Base-by-base conservation (phyloP, 305 asterid genomes). In the Coffea humblotiana region DNA sequence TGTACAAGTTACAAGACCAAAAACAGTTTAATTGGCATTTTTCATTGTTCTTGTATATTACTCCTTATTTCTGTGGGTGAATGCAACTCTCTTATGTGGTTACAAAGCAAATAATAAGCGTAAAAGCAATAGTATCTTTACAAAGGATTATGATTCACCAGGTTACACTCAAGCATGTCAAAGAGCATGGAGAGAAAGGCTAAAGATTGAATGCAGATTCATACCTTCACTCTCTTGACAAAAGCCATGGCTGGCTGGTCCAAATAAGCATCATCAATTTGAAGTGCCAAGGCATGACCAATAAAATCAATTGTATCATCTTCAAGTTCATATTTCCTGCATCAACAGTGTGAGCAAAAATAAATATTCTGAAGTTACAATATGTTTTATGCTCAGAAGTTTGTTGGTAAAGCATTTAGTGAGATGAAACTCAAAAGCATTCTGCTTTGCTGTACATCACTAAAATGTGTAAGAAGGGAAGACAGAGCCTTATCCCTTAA, bases 261-360 rank as follows among this genome's bases (percentile, higher is more conserved):
- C 92, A 96, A 92, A 88, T 94, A 96, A 68, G 82, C 81, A 78
- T 92, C 99, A 77, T 87, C 87, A 47, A 69, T 86, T 73, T 90
- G 90, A 79, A 96, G 96, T n/a, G 99, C 99, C 84, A 91, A 83
- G 74, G 97, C 94, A 85, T 96, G 98, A 68, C 99, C 98, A 47
- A 96, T 92, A 78, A 96, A 96, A 84, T 90, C 98, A 73, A 94
- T 84, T 12, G 99, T 94, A 84, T 92, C 90, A 23, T 86, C 97
- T 88, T 94, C 99, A 83, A 96, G 94, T 84, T 88, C 97, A 87
- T 94, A 94, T 87, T 94, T 95, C 74, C 98, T 95, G 95, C 86
- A 90, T 66, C 51, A 72, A 78, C 48, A 80, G 70, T 77, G 80
- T 51, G 49, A 12, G 67, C n/a, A 76, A 47, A 45, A 6, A 37